Conservation (phyloP, 805 yeast species). For the Saccharomycopsis synnaedendra region DNA sequence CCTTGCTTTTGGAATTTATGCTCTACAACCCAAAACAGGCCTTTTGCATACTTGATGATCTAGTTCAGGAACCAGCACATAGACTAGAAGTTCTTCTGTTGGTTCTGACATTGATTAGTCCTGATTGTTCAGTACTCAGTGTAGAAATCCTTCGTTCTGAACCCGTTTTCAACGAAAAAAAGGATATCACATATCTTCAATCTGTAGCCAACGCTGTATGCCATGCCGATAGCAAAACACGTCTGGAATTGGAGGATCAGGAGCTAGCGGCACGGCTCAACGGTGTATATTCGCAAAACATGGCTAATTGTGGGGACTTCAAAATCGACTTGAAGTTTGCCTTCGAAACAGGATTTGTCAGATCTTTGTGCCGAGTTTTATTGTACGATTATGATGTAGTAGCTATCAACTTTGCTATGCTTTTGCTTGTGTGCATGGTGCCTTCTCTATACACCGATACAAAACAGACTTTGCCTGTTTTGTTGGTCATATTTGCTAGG, state of each 20-base stretch:
- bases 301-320: not conserved
- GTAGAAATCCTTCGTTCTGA: constrained; percentile 7
- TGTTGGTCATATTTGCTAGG: constrained; percentile 3
- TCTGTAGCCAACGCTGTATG: not conserved
- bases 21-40: constrained; percentile 9
- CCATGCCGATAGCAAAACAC: not conserved
- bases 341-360: constrained; percentile 4
- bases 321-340: not conserved
- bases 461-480: not conserved
- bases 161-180: not conserved
- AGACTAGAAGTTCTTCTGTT: constrained; percentile 8
- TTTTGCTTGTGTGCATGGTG: constrained; percentile 3
- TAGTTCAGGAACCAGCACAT: constrained; percentile 2
- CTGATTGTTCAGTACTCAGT: constrained; percentile 3
- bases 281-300: not conserved
- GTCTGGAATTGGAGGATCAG: not conserved
- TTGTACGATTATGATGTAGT: constrained; percentile 12
- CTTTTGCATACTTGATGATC: constrained; percentile 13
- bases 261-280: not conserved
- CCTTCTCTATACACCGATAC: constrained; percentile 5
- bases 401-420: constrained; percentile 7
- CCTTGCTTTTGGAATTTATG: constrained; percentile 12
- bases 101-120: constrained; percentile 3
- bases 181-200: not conserved
- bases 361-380: constrained; percentile 7